A percentile compares a stretch with the other conserved stretches of the same genome.
phyloP scores from a whole-genome alignment of 257 asterid genomes.

The Catharanthus roseus region DNA sequence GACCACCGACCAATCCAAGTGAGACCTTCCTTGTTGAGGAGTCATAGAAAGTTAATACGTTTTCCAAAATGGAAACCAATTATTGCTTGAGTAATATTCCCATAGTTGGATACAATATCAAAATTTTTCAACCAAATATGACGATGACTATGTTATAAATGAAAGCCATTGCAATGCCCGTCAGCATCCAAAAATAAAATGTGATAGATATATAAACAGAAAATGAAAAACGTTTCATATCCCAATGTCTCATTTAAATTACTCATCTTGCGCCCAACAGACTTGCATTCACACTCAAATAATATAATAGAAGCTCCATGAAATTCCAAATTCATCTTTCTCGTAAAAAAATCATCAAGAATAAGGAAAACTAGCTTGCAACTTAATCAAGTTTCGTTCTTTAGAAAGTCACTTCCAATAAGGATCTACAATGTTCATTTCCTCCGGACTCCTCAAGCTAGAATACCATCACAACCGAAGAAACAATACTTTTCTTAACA shows the following conservation, averaged over 20 bases:
- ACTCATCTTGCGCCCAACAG: neutral
- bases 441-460: neutral
- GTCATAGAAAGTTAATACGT: neutral
- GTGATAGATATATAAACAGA: neutral
- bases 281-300: neutral
- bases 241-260: neutral
- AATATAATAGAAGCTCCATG: too few relatives aligned
- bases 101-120: neutral
- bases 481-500: neutral
- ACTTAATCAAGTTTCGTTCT: neutral
- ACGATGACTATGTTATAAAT: neutral
- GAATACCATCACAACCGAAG: neutral
- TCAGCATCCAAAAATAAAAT: neutral
- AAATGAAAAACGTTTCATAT: neutral
- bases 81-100: neutral
- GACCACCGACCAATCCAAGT: neutral
- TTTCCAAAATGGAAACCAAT: neutral
- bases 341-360: neutral
- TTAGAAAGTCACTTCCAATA: neutral
- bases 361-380: neutral
- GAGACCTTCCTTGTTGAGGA: neutral
- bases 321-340: neutral
- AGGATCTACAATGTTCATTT: constrained; percentile 4
- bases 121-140: neutral
- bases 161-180: neutral